Evolutionary conservation across 2,329 filamentous ascomycete species (phyloP).

Genomic region (Aspergillus pseudoviridinutans): DNA sequence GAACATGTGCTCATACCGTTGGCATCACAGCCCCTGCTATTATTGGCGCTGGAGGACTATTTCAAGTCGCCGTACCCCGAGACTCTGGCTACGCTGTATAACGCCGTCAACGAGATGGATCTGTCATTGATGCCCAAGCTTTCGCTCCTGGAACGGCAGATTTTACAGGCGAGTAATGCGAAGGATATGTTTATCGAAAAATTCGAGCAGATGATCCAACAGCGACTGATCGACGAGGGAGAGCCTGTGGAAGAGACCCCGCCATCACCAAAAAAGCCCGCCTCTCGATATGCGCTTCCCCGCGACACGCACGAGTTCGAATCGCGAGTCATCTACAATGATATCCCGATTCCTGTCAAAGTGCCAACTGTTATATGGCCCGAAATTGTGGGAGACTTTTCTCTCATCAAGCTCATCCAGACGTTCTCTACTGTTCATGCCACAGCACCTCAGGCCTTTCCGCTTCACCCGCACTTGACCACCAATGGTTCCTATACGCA

Average conservation of each 20-base stretch:
- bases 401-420: constrained; percentile 92
- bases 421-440: constrained; percentile 82
- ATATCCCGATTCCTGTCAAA: constrained; percentile 94
- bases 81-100: constrained; percentile 81
- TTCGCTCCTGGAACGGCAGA: constrained; percentile 75
- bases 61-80: constrained; percentile 87
- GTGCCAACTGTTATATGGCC: constrained; percentile 89
- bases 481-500: constrained; percentile 87
- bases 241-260: constrained; percentile 32
- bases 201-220: constrained; percentile 89
- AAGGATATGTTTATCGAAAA: constrained; percentile 98
- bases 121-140: constrained; percentile 86
- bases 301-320: constrained; percentile 98
- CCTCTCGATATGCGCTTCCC: constrained; percentile 69
- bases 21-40: constrained; percentile 66
- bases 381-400: constrained; percentile 97
- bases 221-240: constrained; percentile 66
- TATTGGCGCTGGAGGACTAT: constrained; percentile 92
- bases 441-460: constrained; percentile 79
- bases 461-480: constrained; percentile 84
- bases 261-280: constrained; percentile 53
- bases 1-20: constrained; percentile 2
- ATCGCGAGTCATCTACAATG: constrained; percentile 91
- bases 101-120: constrained; percentile 95
- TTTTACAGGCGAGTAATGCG: constrained; percentile 85